Evolutionary conservation across 129 eudicot genomes (phyloP), one percentile per base, ranked within the genome.

Genomic region (Calendula officinalis): DNA sequence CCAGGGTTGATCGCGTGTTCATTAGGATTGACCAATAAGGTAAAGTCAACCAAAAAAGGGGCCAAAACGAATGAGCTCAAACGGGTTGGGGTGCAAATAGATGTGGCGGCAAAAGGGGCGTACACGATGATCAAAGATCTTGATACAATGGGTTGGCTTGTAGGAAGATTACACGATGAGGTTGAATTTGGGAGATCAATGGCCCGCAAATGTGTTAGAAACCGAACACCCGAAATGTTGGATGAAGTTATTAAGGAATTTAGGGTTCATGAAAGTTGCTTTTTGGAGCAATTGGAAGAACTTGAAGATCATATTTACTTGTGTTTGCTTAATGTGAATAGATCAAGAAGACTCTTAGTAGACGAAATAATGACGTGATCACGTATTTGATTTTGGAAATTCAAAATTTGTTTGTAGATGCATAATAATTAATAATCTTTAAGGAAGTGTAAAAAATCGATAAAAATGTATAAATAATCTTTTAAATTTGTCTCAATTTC

Each of bases 31-130:
- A 7, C 62, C 66, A 73, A 65, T 75, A 79, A 63, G 46, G n/a
- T 11, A 5, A 55, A 58, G 7, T 1, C 12, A 30, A 68, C 34
- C 12, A 69, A 35, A 34, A 57, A 30, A 30, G 33, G 52, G 57
- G 42, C 41, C 2, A 79, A 62, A 68, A 62, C 27, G 30, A 62
- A 34, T 15, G 47, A 52, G 63, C 76, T 55, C 11, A 69, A 82
- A 46, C 72, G 80, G 30, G 56, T 79, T 13, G 73, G 75, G 6
- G 64, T 49, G 33, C 90, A 87, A 57, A 74, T 87, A 53, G 96
- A 91, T 68, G 74, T 81, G 8, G 96, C 96, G 13, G 94, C 94
- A 13, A 80, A 75, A 78, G 96, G 98, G 56, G 77, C 82, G 41
- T 91, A 74, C 61, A 76, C 81, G 4, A 41, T 91, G 67, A 82